Conservation (phyloP, 805 yeast genomes). For the Saturnispora bothae region DNA sequence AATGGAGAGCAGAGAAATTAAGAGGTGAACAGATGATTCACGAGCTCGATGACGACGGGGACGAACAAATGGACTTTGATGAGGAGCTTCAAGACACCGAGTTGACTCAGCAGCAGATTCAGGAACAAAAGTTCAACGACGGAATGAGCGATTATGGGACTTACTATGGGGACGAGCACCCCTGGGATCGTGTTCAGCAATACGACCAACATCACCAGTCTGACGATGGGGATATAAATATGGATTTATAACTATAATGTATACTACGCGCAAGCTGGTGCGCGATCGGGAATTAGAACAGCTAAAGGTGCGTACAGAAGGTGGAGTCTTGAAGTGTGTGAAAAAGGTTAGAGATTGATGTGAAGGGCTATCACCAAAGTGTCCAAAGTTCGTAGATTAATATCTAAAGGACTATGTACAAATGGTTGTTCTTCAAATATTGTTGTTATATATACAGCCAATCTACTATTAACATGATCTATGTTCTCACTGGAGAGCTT, state of each 20-base stretch:
- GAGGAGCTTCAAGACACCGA: not conserved
- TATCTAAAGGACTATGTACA: too few species aligned
- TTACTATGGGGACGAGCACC: slow-evolving; percentile 11
- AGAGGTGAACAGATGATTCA: slow-evolving; percentile 3
- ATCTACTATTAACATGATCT: too few species aligned
- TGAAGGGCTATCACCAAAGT: too few species aligned
- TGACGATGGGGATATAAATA: slow-evolving; percentile 2
- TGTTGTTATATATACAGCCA: too few species aligned
- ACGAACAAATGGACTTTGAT: slow-evolving; percentile 1
- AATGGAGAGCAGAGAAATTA: slow-evolving; percentile 8
- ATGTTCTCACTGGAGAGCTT: too few species aligned
- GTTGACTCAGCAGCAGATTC: not conserved
- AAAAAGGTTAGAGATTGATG: too few species aligned
- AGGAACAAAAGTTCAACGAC: slow-evolving; percentile 2
- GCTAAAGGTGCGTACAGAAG: too few species aligned
- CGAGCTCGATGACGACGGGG: slow-evolving; percentile 9
- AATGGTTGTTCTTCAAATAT: too few species aligned
- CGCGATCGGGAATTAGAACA: too few species aligned
- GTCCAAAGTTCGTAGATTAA: too few species aligned
- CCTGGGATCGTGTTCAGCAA: slow-evolving; percentile 6
- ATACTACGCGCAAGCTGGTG: too few species aligned
- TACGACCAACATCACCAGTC: slow-evolving; percentile 8
- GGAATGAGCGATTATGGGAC: slow-evolving; percentile 14
- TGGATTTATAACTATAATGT: not conserved
- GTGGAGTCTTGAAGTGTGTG: too few species aligned